Base-by-base conservation (phyloP, 2,329 filamentous ascomycete species). In the Monosporascus sp. region DNA sequence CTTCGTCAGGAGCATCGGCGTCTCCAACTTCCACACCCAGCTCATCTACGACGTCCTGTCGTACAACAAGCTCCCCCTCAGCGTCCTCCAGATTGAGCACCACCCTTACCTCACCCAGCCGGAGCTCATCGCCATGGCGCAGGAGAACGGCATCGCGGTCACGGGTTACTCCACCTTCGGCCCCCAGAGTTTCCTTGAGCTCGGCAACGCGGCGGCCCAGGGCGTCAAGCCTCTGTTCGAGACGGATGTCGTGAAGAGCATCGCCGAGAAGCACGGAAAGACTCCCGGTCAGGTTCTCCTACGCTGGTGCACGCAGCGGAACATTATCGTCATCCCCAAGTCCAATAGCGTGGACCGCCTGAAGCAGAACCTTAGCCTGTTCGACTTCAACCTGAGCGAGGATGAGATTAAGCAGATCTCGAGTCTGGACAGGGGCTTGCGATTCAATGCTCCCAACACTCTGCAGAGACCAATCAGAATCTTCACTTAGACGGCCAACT, bases 51-150 rank as follows among this genome's bases (percentile, higher is more conserved):
- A 95, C 71, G 75, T 92, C 55, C 79, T 93, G 67, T 84, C 87
- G 64, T 90, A 91, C 73, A 88, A 88, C 61, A 84, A 82, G 65
- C 82, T 91, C 71, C 79, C 78, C 37, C 87, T 89, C 5, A 86
- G 88, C 48, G 86, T 87, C 38, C 83, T 94, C 58, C 91, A 95
- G 78, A 86, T 95, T 69, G 90, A 95, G 79, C 89, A 93, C 75
- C 90, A 95, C 80, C 90, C 90, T 26, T 95, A 86, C 73, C 75
- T 86, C 37, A 79, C 79, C 6, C 83, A 86, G 70, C 69, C 73
- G 37, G 72, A 75, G 8, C 72, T 86, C 48, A 67, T 85, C 58
- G 66, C 78, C 51, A 76, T 82, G 60, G 83, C 81, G 22, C 76
- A 84, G 66, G 73, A 76, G 59, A 70, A 83, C 62, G 76, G 76